Conservation (phyloP, 1,139 yeast species). For the Kluyveromyces sp. region DNA sequence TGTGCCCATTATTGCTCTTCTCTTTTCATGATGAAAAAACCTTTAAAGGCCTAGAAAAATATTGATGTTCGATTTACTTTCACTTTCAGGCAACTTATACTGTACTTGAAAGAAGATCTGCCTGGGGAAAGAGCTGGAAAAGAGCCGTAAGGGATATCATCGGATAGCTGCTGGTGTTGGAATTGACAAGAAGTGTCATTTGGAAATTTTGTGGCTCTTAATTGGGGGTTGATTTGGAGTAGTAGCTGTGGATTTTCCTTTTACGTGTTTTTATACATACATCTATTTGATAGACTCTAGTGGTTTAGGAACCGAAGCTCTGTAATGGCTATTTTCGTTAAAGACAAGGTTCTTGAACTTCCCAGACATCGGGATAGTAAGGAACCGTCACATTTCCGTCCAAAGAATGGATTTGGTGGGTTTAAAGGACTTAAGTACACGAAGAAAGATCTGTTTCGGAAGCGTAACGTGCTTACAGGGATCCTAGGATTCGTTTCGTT, state of each 20-base stretch:
- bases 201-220: too few relatives aligned
- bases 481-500: not conserved
- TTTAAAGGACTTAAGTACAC: not conserved
- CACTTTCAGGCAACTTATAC: too few relatives aligned
- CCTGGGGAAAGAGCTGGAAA: too few relatives aligned
- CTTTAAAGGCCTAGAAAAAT: not conserved
- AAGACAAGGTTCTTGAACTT: slow-evolving; percentile 9
- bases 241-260: too few relatives aligned
- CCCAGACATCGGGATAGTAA: slow-evolving; percentile 8
- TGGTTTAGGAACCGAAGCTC: not conserved
- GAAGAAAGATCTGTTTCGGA: not conserved
- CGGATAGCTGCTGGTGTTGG: too few relatives aligned
- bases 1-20: not conserved
- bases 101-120: too few relatives aligned
- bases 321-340: slow-evolving; percentile 6
- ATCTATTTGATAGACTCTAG: not conserved
- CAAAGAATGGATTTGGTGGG: not conserved
- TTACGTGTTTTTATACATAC: not conserved
- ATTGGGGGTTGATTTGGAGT: too few relatives aligned
- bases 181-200: too few relatives aligned
- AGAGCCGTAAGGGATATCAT: too few relatives aligned
- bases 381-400: not conserved
- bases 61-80: not conserved
- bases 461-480: not conserved
- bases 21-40: not conserved